These are phyloP conservation scores for Phalaenopsis equestris DNA, from an alignment of 106 monocot genomes.

Conservation along the genomic window DNA sequence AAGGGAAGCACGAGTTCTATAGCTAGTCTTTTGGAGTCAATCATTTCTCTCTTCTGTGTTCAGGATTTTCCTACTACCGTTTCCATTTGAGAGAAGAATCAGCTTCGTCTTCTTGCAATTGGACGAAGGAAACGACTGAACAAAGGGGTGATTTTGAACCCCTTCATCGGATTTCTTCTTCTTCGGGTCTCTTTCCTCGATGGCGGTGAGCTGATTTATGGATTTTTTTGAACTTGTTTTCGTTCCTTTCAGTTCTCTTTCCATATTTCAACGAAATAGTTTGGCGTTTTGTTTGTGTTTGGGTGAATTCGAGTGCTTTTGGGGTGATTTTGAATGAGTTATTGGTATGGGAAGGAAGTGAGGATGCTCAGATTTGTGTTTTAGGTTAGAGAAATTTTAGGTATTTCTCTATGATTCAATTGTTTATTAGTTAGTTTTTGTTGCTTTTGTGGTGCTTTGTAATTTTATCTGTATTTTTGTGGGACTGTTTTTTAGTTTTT, in stretches of 20 bases:
- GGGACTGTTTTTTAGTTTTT: too few relatives aligned
- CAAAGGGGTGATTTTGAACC: not conserved
- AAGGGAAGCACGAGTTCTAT: not conserved
- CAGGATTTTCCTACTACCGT: not conserved
- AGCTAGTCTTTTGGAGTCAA: not conserved
- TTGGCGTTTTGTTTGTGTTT: too few relatives aligned
- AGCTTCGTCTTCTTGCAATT: not conserved
- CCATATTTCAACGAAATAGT: too few relatives aligned
- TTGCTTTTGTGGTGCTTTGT: too few relatives aligned
- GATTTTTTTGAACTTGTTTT: not conserved
- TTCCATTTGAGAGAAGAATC: not conserved
- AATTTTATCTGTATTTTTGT: too few relatives aligned
- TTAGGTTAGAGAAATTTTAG: not conserved
- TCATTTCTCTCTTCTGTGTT: not conserved
- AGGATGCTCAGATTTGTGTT: not conserved
- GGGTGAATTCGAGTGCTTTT: not conserved
- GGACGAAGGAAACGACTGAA: not conserved
- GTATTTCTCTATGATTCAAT: too few relatives aligned
- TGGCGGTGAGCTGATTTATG: not conserved
- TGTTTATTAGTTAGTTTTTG: too few relatives aligned
- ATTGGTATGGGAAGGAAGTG: not conserved
- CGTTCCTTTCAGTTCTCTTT: not conserved
- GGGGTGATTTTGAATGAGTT: not conserved
- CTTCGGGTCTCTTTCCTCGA: not conserved
- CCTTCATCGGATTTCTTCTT: not conserved